Evolutionary conservation across 352 stramenopile species (phyloP).

Genomic region (Discostella stelligera): DNA sequence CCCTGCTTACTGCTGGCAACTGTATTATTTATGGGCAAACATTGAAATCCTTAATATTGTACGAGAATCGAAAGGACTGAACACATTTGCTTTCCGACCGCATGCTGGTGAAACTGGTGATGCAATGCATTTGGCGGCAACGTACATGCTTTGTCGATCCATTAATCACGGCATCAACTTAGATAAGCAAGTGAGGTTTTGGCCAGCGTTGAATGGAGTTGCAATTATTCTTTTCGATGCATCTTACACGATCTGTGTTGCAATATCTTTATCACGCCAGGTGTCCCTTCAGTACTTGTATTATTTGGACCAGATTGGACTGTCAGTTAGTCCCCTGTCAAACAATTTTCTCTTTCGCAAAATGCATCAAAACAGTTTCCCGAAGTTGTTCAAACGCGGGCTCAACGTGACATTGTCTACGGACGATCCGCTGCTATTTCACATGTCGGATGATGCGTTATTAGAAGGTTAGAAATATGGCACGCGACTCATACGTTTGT

Average conservation of each 20-base stretch:
- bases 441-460: constrained; percentile 97
- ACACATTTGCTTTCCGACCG: constrained; percentile 96
- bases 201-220: background rate
- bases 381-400: constrained; percentile 88
- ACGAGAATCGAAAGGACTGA: constrained; percentile 86
- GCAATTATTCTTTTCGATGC: background rate
- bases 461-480: constrained; percentile 91
- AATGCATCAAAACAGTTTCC: constrained; percentile 61
- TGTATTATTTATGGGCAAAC: constrained; percentile 97
- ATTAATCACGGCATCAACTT: constrained; percentile 99
- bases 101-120: constrained; percentile 97
- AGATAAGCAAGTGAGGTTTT: constrained; percentile 83
- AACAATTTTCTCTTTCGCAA: constrained; percentile 83
- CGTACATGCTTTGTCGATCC: constrained; percentile 77
- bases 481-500: constrained; percentile 66
- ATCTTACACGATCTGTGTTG: background rate
- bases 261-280: background rate
- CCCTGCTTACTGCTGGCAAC: constrained; percentile 83
- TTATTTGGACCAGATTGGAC: constrained; percentile 92
- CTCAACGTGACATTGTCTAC: constrained; percentile 98
- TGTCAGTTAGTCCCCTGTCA: constrained; percentile 77
- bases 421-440: constrained; percentile 97
- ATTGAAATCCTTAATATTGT: constrained; percentile 94
- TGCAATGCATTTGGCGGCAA: constrained; percentile 91
- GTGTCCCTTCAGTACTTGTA: constrained; percentile 98